Evolutionary conservation across 805 yeast species (phyloP).

Genomic region (Candida koratica): DNA sequence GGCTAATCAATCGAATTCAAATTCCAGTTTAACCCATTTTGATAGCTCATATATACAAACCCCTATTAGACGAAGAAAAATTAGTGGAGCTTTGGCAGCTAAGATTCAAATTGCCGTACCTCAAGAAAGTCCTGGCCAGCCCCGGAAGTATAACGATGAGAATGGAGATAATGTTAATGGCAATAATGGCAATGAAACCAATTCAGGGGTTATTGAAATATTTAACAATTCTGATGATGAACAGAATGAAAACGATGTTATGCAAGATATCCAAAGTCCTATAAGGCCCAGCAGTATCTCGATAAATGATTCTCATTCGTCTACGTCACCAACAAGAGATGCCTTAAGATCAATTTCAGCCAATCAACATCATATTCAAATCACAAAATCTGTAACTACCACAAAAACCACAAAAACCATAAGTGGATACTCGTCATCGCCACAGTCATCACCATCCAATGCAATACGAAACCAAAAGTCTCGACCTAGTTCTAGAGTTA

Average conservation of each 20-base stretch:
- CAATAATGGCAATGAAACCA: constrained; percentile 25
- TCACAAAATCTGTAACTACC: constrained; percentile 20
- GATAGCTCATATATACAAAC: constrained; percentile 56
- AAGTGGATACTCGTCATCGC: constrained; percentile 15
- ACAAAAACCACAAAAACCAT: constrained; percentile 14
- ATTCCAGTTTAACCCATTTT: constrained; percentile 28
- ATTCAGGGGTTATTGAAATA: constrained; percentile 30
- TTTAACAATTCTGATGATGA: constrained; percentile 39
- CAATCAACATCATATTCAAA: constrained; percentile 23
- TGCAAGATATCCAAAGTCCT: constrained; percentile 17
- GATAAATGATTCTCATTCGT: constrained; percentile 4
- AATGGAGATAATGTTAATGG: constrained; percentile 10
- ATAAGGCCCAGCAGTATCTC: constrained; percentile 9
- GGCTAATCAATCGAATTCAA: constrained; percentile 30
- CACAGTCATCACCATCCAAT: constrained; percentile 15
- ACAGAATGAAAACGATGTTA: constrained; percentile 10
- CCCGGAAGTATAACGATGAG: constrained; percentile 59
- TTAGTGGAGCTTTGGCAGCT: constrained; percentile 64
- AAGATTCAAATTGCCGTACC: constrained; percentile 80
- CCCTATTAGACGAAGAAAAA: constrained; percentile 65
- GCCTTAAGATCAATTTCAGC: constrained; percentile 37
- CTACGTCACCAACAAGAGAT: constrained; percentile 29
- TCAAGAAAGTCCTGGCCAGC: constrained; percentile 93
- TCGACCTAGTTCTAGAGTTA: constrained; percentile 18
- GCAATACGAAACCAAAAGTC: constrained; percentile 17